Evolutionary conservation across 148 eudicot genomes (phyloP).

Genomic region (Chenopodium quinoa): DNA sequence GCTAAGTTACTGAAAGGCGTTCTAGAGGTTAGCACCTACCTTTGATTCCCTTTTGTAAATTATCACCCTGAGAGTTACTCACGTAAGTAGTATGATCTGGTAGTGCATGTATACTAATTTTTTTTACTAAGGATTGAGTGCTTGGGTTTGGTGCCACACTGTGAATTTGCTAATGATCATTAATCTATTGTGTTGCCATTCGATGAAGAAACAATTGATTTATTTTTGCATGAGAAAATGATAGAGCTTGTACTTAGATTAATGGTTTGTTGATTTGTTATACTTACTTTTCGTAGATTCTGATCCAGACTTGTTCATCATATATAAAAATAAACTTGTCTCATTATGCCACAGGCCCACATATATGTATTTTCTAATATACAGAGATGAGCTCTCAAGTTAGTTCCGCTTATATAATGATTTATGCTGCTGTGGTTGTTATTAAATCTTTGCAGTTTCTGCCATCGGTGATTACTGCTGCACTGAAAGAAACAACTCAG

Average conservation of each 20-base stretch:
- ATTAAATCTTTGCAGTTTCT: conserved; percentile 84
- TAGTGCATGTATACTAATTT: neutral
- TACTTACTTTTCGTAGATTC: neutral
- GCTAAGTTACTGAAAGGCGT: conserved; percentile 73
- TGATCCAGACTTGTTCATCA: conserved; percentile 4
- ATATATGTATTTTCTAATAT: neutral
- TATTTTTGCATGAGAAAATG: no score
- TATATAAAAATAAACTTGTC: conserved; percentile 71
- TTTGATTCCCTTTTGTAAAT: conserved; percentile 3
- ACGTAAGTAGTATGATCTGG: conserved; percentile 6
- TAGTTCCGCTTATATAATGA: no score
- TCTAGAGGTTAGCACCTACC: conserved; percentile 63
- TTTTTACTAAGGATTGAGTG: neutral
- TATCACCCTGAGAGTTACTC: conserved; percentile 3
- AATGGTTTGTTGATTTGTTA: neutral
- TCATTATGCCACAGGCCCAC: neutral
- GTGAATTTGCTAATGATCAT: neutral
- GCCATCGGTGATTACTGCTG: conserved; percentile 67
- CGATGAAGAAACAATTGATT: neutral
- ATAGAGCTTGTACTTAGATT: neutral
- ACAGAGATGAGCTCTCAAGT: neutral
- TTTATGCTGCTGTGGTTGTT: conserved; percentile 29
- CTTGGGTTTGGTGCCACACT: neutral
- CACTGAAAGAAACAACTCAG: conserved; percentile 69
- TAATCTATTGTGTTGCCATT: neutral